Evolutionary conservation across 1,139 yeast species (phyloP), one percentile per base, ranked within the genome.

Genomic region (Trichomonascaceae sp.): DNA sequence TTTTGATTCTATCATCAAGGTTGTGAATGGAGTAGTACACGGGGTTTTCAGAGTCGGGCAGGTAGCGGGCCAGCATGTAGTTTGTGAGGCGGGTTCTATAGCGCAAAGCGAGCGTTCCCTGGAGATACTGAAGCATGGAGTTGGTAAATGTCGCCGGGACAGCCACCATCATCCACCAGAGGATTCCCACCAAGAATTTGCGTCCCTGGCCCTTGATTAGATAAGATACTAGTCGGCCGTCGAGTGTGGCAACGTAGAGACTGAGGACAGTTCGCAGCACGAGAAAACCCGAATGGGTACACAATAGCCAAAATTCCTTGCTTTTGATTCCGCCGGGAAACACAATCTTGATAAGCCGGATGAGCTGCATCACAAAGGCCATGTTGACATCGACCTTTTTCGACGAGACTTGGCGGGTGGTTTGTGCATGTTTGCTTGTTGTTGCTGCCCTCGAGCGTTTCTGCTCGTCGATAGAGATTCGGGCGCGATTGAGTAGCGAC

Each of bases 121-220:
- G 84, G 3, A 85, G 67, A 64, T 78, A 84, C 28, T 71, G 67
- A 37, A 87, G 66, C 41, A 80, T 57, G 0, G 93, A 72, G 50
- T 85, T 84, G 13, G 82, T 78, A 27, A 80, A 54, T 2, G 94
- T 72, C 1, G 95, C 93, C 0, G 97, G 97, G 4, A 85, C 56
- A 4, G 96, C 95, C 13, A 87, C 64, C 16, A 74, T 50, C 78
- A 87, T 73, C 96, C 96, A 87, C 52, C 73, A 67, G 1, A 72
- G 67, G 39, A 85, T 60, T 30, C 79, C 65, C 43, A 68, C 65
- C 37, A 78, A 60, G 50, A 87, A 87, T 32, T 65, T 66, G 32
- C 64, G 64, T 37, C 85, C 78, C 35, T 69, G 66, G 42, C 79
- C 84, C 28, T 78, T 70, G 23, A 87, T 84, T 43, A 87, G 65